These are phyloP conservation scores for Carex myosuroides DNA, from an alignment of 176 grass and related monocot species.

Conservation along the genomic window DNA sequence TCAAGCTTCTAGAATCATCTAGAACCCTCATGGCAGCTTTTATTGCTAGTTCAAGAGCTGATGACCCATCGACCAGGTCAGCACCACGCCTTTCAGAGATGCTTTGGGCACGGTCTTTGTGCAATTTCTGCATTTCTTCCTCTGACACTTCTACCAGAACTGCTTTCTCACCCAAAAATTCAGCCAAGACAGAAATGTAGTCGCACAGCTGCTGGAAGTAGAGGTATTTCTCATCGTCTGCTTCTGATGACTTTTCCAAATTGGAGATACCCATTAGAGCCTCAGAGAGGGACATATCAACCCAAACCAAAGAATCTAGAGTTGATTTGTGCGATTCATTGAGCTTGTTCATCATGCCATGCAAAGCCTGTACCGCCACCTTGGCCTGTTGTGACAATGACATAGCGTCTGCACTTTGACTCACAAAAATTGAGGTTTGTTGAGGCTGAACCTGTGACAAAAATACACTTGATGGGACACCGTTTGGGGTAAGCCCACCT, in stretches of 20 bases:
- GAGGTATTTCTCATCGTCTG: constrained; percentile 69
- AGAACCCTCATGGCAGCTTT: constrained; percentile 64
- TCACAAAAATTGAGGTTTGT: constrained; percentile 40
- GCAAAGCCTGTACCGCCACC: constrained; percentile 66
- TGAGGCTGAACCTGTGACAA: constrained; percentile 35
- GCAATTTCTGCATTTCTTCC: constrained; percentile 79
- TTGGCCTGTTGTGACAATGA: constrained; percentile 81
- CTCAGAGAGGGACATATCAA: constrained; percentile 58
- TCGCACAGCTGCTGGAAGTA: constrained; percentile 88
- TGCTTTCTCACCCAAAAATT: constrained; percentile 91
- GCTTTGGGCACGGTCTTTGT: constrained; percentile 54
- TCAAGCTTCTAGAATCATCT: constrained; percentile 47
- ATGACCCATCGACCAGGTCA: constrained; percentile 59
- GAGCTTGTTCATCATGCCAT: constrained; percentile 67
- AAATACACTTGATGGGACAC: constrained; percentile 18
- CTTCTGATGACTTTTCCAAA: constrained; percentile 56
- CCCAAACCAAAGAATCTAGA: constrained; percentile 45
- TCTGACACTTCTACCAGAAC: constrained; percentile 86
- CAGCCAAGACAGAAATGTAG: constrained; percentile 79
- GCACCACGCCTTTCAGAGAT: constrained; percentile 57
- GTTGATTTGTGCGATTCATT: constrained; percentile 68
- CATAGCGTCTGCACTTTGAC: constrained; percentile 47
- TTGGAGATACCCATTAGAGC: constrained; percentile 68
- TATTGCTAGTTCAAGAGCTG: constrained; percentile 61
- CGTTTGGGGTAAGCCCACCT: constrained; percentile 5